Evolutionary conservation across 768 basidiomycete species (phyloP), one percentile per base, ranked within the genome.

Genomic region (Kwoniella sp.): DNA sequence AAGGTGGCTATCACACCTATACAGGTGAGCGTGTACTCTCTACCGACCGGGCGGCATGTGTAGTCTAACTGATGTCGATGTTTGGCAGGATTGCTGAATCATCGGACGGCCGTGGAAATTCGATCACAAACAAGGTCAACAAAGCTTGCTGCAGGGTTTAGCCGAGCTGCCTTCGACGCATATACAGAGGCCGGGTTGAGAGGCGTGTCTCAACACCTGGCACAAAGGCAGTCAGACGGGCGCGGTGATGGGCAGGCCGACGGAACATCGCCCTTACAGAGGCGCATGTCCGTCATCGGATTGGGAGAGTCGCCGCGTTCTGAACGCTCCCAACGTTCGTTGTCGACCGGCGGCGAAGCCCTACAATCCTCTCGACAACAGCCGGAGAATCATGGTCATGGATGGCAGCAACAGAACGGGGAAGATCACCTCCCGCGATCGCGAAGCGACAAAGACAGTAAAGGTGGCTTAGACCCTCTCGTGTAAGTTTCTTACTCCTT

Each of bases 381-480:
- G 21, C 2, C 48, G 1, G 49, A 53, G 5, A 24, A 56, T 44
- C 40, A 24, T 17, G 57, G 24, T n/a, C 51, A 36, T 10, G 10
- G 3, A 9, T 3, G 4, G 7, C 3, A 10, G 40, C 40, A 19
- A 44, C 10, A 19, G 33, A 17, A 46, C 22, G 40, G 40, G 40
- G 40, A 44, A 9, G 40, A 33, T 13, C 33, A 33, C 13, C 33
- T 6, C 33, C 7, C 33, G 33, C 6, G 33, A 33, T n/a, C n/a
- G n/a, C n/a, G n/a, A n/a, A n/a, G n/a, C n/a, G n/a, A n/a, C 17
- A 44, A 44, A 44, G 10, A 15, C 3, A 19, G 17, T 61, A 57
- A 22, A 68, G 68, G 19, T 49, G 30, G 40, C 40, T 33, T 73
- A 27, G 71, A 73, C n/a, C n/a, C n/a, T n/a, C n/a, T n/a, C n/a